phyloP scores from a whole-genome alignment of 148 eudicot species.

The Chenopodium formosanum region DNA sequence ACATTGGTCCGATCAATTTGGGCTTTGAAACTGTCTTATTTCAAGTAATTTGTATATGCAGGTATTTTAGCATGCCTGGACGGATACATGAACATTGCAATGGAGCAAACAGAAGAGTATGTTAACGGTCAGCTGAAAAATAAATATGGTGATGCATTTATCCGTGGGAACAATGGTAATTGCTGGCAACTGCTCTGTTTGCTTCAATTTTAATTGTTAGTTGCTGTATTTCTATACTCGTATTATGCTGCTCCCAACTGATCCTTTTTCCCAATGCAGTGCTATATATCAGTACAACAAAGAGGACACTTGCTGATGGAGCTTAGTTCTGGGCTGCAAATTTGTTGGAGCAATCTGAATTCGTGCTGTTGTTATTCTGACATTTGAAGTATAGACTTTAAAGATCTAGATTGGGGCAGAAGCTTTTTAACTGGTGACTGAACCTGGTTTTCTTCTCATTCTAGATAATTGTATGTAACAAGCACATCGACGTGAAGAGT shows the following conservation, averaged over 20 bases:
- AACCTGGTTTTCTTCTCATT: background rate
- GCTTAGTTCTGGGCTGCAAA: conserved; percentile 36
- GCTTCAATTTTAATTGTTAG: too few relatives aligned
- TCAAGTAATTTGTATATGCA: conserved; percentile 25
- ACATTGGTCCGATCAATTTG: background rate
- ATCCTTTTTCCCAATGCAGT: conserved; percentile 46
- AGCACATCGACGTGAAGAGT: conserved; percentile 10
- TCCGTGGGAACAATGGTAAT: conserved; percentile 93
- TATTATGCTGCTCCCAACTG: background rate
- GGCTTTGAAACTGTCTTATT: background rate
- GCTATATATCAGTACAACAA: conserved; percentile 90
- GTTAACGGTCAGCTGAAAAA: conserved; percentile 95
- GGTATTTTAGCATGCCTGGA: conserved; percentile 95
- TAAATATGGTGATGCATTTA: conserved; percentile 94
- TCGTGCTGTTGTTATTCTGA: background rate
- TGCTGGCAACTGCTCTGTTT: background rate
- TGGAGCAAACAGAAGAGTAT: conserved; percentile 99
- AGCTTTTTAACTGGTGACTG: conserved; percentile 10
- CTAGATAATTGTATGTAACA: conserved; percentile 14
- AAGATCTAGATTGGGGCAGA: background rate
- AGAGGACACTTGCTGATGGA: conserved; percentile 79
- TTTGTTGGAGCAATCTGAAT: background rate
- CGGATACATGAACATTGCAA: conserved; percentile 97
- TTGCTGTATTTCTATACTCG: background rate
- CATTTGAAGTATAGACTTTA: background rate